Base-by-base conservation (phyloP, 345 rosid genomes). In the Lumnitzera racemosa region DNA sequence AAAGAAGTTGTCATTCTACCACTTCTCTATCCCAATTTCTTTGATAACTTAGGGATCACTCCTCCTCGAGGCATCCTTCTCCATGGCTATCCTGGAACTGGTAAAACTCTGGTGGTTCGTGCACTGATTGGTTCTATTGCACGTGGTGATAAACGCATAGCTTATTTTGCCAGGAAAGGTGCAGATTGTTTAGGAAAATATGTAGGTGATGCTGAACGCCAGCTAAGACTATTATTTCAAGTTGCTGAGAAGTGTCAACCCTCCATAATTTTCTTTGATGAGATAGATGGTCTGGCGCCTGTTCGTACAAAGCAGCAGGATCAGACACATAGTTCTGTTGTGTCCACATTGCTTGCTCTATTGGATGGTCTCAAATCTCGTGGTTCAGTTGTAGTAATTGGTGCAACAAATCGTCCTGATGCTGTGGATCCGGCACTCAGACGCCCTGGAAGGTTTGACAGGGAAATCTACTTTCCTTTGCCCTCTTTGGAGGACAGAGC, bases 131-230 rank as follows among this genome's bases (percentile, higher is more conserved):
- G 99, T 69, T 80, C 99, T 61, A 89, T 94, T 65, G 87, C 99
- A 70, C 96, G 80, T 62, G 96, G 99, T 62, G 87, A 87, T 70
- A 86, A 69, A 64, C 74, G 89, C 66, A 94, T 94, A 63, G 99
- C 99, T 57, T 94, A 94, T 78, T 94, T 94, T 79, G 97, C 99
- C 47, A 83, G 99, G 57, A 94, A 94, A 73, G 99, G 99, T 75
- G 96, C 99, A 47, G 99, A 94, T 72, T 94, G 99, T 81, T 76
- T 94, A 62, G 99, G 99, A 64, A 94, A 94, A 80, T 94, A 94
- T 67, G 99, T 94, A 65, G 97, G 99, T 72, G 99, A 94, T 81
- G 95, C 99, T 49, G 99, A 90, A 76, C 95, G 99, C 36, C 99
- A 94, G 82, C 78, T 94, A 53, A 85, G 99, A 66, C 97, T 94